Base-by-base conservation (phyloP, 768 basidiomycete species). In the Mycena filopes region DNA sequence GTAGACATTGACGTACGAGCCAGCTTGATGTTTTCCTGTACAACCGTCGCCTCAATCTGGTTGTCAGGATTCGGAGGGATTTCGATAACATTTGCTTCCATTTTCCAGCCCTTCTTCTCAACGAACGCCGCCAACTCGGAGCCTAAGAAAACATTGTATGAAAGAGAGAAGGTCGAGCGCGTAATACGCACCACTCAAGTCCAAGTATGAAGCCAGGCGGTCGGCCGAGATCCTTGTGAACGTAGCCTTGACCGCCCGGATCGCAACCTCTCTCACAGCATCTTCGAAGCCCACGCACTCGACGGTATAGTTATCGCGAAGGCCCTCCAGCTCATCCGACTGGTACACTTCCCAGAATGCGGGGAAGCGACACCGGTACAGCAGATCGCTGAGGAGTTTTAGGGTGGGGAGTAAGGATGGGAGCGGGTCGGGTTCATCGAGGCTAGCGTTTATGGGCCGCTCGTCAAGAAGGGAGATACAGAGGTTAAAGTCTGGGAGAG, bases 381-480 rank as follows among this genome's bases (percentile, higher is more conserved):
- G 84, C 62, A 93, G 84, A 70, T 83, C 84, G 75, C 90, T 85
- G 45, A 96, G 84, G 55, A 81, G 80, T 70, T 88, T 86, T 67
- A 94, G 83, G 55, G 87, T 75, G 55, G 93, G 89, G 36, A 95
- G 84, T 66, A 93, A 83, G 48, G 82, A 62, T 21, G 91, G 88
- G 26, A 94, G 83, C 54, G 93, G 94, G 82, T 95, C 93, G 28
- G 91, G 90, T 72, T 95, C 93, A 70, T 94, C 93, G 13, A 88
- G 79, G 69, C 82, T 84, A 45, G 83, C 63, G 63, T 77, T 87
- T 53, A 78, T 73, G 20, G 84, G 76, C 49, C 89, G 86, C 69
- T 95, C 94, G 64, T 95, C 93, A 41, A 96, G 83, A n/a, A 99
- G 86, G 50, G 96, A 93, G 70, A 97, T 87, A 72, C 93, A 96